Evolutionary conservation across 164 flowering plant species (phyloP), one percentile per base, ranked within the genome.

Genomic region (Aristolochia fimbriata): DNA sequence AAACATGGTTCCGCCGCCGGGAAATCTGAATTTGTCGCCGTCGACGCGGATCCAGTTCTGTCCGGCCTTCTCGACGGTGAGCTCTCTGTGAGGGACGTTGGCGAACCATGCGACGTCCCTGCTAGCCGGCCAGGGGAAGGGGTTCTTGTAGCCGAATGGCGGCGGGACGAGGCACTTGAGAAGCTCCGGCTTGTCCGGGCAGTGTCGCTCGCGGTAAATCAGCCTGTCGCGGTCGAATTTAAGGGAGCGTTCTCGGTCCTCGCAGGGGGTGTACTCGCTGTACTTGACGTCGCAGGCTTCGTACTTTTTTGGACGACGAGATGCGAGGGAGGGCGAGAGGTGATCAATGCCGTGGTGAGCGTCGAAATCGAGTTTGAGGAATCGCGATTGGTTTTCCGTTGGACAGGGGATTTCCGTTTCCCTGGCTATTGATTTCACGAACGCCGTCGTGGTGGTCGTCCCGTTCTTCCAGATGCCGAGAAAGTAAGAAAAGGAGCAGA

Each of bases 1-100:
- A 49, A 94, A 94, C 99, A 94, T 91, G 59, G 99, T 94, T 45
- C 99, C 99, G 47, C 99, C 99, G 31, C 99, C 99, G 0, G 99
- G 99, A 49, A 94, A 94, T 25, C 64, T 70, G 72, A 94, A 83
- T 77, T 83, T 77, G 49, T 88, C 86, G 0, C 84, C 85, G 30
- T 82, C 82, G 45, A 74, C 78, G 60, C 72, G 70, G 55, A 94
- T 84, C 99, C 99, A 93, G 58, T 90, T 88, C 86, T 90, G 99
- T 6, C 67, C 78, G 61, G 94, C 91, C 61, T 93, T 93, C 80
- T 88, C 97, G 37, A 86, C 88, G 13, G 86, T 85, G 62, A 93
- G 60, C 71, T 80, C 79, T 65, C 80, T 81, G 61, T 90, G 93
- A 14, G 99, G 99, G 47, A 83, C 99, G 57, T 93, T 93, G 3